phyloP scores from a whole-genome alignment of 768 basidiomycete genomes.

The button mushroom (Agaricus bisporus) region DNA sequence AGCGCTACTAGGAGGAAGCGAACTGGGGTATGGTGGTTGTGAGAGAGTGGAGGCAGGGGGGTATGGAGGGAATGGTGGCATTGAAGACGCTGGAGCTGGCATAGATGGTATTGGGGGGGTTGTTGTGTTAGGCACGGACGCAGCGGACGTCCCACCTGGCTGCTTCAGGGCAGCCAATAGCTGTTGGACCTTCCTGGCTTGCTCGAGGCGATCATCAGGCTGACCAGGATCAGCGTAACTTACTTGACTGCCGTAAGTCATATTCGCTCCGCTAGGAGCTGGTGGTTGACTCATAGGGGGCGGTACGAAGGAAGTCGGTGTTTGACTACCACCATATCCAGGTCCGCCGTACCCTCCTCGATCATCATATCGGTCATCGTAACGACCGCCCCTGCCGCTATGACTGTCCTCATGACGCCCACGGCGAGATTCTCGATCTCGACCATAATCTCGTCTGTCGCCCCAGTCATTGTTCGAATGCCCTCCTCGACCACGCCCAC shows the following conservation, averaged over 20 bases:
- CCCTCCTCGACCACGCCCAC: conserved; percentile 34
- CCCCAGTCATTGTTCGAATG: conserved; percentile 16
- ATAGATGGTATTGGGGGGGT: conserved; percentile 33
- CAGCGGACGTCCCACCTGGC: conserved; percentile 26
- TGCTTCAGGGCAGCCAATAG: conserved; percentile 78
- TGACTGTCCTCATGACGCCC: conserved; percentile 36
- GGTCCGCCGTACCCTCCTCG: conserved; percentile 29
- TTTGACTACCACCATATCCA: conserved; percentile 20
- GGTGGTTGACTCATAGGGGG: conserved; percentile 25
- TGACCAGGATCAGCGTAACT: conserved; percentile 14
- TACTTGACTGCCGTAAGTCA: neutral
- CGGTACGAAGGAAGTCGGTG: conserved; percentile 20
- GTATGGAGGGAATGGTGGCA: conserved; percentile 42
- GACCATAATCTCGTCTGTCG: conserved; percentile 41
- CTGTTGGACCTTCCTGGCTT: conserved; percentile 85
- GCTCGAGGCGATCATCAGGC: conserved; percentile 77
- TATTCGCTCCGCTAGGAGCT: conserved; percentile 19
- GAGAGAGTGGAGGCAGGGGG: conserved; percentile 21
- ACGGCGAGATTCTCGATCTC: conserved; percentile 39
- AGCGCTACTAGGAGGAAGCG: conserved; percentile 23
- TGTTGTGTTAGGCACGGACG: conserved; percentile 28
- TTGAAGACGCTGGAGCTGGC: conserved; percentile 25
- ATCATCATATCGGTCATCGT: conserved; percentile 38
- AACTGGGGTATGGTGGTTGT: conserved; percentile 24
- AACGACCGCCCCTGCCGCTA: conserved; percentile 26